Base-by-base conservation (phyloP, 1,284 basidiomycete species). In the Apiotrichum brassicae region DNA sequence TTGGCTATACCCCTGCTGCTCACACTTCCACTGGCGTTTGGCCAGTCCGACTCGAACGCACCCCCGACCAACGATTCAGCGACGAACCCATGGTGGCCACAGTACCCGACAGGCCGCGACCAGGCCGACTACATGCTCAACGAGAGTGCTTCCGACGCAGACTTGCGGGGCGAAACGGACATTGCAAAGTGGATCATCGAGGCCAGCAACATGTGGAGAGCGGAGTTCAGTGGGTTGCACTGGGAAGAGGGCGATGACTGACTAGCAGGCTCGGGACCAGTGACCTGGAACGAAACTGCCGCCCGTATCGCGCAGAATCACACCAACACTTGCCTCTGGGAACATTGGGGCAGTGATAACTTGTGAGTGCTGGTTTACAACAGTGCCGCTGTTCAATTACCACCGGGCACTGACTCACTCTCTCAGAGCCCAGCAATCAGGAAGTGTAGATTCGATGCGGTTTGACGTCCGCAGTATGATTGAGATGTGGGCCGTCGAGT, bases 261-360 rank as follows among this genome's bases (percentile, higher is more conserved):
- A 53, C 46, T 20, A 2, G 3, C 26, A 54, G 53, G 47, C 19
- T 49, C 46, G 2, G 47, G 38, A 12, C 40, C 43, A 0, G 47
- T 49, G 16, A 46, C 45, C 11, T 56, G 54, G 54, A 52, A 52
- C 33, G 49, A 56, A 36, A 49, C 46, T 3, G 40, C 35, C 3
- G 54, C 54, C 14, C 46, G 49, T 14, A 30, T 43, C 4, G 49
- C 54, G 14, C 36, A 49, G 25, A 23, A 28, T 6, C 54, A 56
- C 41, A 45, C 42, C 18, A 32, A 49, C 16, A 49, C 54, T 1
- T 56, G 54, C 18, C 32, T 19, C 3, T 56, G 54, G 54, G 54
- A 51, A 40, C 54, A 56, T 25, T 55, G 53, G 53, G 54, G 54
- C 36, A 45, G 30, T 19, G 54, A 56, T 33, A 56, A 56, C 44